Conservation (phyloP, 805 yeast species). For the Komagataella pastoris region DNA sequence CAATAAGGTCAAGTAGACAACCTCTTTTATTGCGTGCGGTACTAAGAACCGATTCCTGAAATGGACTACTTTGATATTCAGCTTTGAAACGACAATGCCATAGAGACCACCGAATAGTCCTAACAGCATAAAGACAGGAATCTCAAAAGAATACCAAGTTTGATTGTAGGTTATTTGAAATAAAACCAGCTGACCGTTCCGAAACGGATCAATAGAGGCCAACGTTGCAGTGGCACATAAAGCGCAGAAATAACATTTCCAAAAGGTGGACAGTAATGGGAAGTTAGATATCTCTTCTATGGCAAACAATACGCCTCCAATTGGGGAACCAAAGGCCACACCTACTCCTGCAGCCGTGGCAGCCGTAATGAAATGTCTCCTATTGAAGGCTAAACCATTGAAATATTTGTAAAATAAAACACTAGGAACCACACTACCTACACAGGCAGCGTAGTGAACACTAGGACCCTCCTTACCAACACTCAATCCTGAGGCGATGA, state of each 20-base stretch:
- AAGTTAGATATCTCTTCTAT: slow-evolving; percentile 79
- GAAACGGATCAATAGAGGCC: slow-evolving; percentile 75
- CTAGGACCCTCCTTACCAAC: slow-evolving; percentile 98
- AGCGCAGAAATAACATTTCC: slow-evolving; percentile 89
- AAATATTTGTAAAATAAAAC: slow-evolving; percentile 26
- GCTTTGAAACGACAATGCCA: slow-evolving; percentile 65
- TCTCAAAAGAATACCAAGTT: slow-evolving; percentile 77
- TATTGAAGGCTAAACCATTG: slow-evolving; percentile 27
- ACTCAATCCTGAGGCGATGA: slow-evolving; percentile 85
- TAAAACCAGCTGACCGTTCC: slow-evolving; percentile 88
- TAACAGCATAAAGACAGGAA: slow-evolving; percentile 63
- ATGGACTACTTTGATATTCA: slow-evolving; percentile 63
- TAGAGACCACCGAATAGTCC: slow-evolving; percentile 90
- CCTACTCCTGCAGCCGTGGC: slow-evolving; percentile 98
- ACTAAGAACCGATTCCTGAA: slow-evolving; percentile 62
- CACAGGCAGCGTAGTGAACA: slow-evolving; percentile 95
- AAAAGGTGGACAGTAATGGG: slow-evolving; percentile 66
- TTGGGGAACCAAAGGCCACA: slow-evolving; percentile 94
- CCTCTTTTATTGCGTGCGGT: slow-evolving; percentile 55
- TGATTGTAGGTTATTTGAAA: slow-evolving; percentile 84
- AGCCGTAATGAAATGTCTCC: slow-evolving; percentile 63
- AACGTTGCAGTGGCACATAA: slow-evolving; percentile 75
- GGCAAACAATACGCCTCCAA: slow-evolving; percentile 90
- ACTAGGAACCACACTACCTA: slow-evolving; percentile 68
- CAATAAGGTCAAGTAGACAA: slow-evolving; percentile 45